Conservation (phyloP, 345 rosid genomes). For the Rhodomyrtus tomentosa region DNA sequence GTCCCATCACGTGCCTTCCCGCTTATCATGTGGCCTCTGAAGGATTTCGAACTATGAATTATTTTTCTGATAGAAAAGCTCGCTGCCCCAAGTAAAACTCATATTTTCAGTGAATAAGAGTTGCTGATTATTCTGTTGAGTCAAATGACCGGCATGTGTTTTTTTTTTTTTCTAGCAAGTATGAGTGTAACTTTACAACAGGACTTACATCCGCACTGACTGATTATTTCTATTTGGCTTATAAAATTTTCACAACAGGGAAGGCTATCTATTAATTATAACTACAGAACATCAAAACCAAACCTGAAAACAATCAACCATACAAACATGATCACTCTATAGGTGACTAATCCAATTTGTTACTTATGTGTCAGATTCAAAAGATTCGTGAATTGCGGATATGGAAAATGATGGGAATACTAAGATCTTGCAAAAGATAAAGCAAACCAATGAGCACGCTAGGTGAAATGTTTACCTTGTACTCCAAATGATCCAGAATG, state of each 20-base stretch:
- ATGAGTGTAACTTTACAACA: neutral
- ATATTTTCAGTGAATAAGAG: neutral
- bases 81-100: neutral
- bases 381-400: neutral
- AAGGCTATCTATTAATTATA: neutral
- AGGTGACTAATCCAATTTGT: neutral
- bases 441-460: neutral
- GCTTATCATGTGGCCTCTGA: neutral
- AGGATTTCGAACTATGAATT: neutral
- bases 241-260: neutral
- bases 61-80: neutral
- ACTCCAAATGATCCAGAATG: conserved; percentile 99
- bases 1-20: neutral
- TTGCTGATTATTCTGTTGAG: neutral
- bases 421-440: neutral
- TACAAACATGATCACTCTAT: neutral
- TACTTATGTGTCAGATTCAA: neutral
- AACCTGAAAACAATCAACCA: neutral
- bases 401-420: neutral
- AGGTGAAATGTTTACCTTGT: conserved; percentile 53
- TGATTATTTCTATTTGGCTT: neutral
- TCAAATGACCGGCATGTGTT: neutral
- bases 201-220: neutral
- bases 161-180: neutral
- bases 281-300: neutral